phyloP scores from a whole-genome alignment of 2,329 filamentous ascomycete genomes.

The Trichoderma afroharzianum region DNA sequence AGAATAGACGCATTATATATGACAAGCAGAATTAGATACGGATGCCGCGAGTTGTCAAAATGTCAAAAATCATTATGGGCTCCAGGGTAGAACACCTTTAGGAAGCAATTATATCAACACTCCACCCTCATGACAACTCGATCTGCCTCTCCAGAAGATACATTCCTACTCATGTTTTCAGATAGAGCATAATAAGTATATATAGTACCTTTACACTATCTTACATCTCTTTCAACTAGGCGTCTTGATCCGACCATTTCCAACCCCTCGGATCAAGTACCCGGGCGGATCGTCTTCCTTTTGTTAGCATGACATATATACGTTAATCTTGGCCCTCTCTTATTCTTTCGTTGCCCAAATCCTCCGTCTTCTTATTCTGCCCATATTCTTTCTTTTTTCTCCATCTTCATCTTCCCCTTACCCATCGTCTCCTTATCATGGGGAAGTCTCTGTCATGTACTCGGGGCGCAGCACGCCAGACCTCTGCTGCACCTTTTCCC shows the following conservation, averaged over 20 bases:
- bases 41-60: not conserved
- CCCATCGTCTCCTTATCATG: not conserved
- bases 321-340: not conserved
- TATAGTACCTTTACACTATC: constrained; percentile 16
- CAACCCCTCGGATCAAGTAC: not conserved
- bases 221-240: constrained; percentile 5
- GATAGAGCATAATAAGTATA: constrained; percentile 13
- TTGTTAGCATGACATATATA: constrained; percentile 4
- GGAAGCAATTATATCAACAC: not conserved
- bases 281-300: not conserved
- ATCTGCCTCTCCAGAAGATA: not conserved
- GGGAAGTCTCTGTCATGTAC: constrained; percentile 29
- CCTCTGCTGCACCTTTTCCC: constrained; percentile 63
- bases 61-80: not conserved
- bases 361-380: not conserved
- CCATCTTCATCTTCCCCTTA: not conserved
- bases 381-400: not conserved
- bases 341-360: not conserved
- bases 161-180: not conserved
- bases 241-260: not conserved
- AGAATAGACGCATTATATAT: not conserved
- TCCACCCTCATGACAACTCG: not conserved
- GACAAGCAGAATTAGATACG: not conserved
- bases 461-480: constrained; percentile 33
- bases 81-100: not conserved